These are phyloP conservation scores for Termitomyces sp. DNA, from an alignment of 768 basidiomycete species.

Conservation along the genomic window DNA sequence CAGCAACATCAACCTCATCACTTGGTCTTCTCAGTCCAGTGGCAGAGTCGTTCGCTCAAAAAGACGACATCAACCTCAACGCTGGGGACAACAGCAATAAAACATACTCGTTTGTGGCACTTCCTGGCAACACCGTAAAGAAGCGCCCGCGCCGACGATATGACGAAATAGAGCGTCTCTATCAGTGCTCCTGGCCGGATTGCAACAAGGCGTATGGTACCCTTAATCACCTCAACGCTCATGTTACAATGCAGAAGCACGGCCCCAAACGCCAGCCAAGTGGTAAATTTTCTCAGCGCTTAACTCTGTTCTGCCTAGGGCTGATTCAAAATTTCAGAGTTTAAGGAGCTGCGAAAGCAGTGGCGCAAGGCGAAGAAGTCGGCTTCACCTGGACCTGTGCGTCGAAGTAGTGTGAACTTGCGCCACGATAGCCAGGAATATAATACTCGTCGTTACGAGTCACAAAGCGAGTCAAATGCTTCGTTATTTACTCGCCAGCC, in stretches of 20 bases:
- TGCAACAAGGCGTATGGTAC: slow-evolving; percentile 89
- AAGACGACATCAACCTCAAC: slow-evolving; percentile 23
- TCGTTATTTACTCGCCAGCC: slow-evolving; percentile 20
- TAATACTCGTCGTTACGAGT: slow-evolving; percentile 25
- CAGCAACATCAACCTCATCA: slow-evolving; percentile 57
- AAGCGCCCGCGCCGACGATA: slow-evolving; percentile 83
- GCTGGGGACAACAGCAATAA: slow-evolving; percentile 46
- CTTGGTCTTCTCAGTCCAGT: slow-evolving; percentile 22
- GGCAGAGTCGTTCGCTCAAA: slow-evolving; percentile 26
- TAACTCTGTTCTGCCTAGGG: slow-evolving; percentile 5
- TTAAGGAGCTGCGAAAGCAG: slow-evolving; percentile 95
- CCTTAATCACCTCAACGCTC: slow-evolving; percentile 95
- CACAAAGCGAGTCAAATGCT: slow-evolving; percentile 19
- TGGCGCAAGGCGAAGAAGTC: slow-evolving; percentile 96
- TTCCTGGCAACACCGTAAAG: slow-evolving; percentile 77
- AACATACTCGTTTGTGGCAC: slow-evolving; percentile 78
- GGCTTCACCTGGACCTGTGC: slow-evolving; percentile 26
- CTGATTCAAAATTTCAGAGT: slow-evolving; percentile 55
- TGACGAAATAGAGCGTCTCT: slow-evolving; percentile 95
- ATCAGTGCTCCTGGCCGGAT: slow-evolving; percentile 78
- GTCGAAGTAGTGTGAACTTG: slow-evolving; percentile 27
- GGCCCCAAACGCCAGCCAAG: slow-evolving; percentile 85
- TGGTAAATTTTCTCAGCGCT: slow-evolving; percentile 36
- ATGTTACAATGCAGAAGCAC: slow-evolving; percentile 98
- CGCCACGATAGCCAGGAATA: slow-evolving; percentile 29